Evolutionary conservation across 1,284 basidiomycete genomes (phyloP).

Genomic region (Sporisorium scitamineum): DNA sequence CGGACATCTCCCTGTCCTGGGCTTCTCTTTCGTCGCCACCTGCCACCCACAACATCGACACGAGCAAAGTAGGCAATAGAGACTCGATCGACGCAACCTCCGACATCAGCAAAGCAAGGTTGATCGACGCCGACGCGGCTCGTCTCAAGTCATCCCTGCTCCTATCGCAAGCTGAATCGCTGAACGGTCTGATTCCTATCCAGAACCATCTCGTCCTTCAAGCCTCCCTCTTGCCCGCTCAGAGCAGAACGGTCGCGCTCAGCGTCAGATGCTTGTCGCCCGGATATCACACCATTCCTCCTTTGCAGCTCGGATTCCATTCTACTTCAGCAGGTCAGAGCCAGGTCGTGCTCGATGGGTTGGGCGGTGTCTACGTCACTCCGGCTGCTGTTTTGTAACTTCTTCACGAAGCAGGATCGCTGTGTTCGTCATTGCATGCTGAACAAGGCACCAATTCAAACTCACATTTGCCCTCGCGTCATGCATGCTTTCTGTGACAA

Average conservation of each 20-base stretch:
- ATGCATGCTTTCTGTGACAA: neutral
- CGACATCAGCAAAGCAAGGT: neutral
- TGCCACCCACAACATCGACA: neutral
- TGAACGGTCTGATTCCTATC: constrained; percentile 20
- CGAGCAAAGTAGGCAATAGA: neutral
- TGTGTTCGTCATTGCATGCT: neutral
- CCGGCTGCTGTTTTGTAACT: constrained; percentile 24
- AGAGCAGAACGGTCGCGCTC: constrained; percentile 15
- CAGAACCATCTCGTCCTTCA: constrained; percentile 10
- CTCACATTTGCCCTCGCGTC: neutral
- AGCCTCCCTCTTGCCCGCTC: neutral
- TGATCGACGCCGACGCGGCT: constrained; percentile 32
- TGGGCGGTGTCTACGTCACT: constrained; percentile 23
- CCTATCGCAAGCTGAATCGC: constrained; percentile 11
- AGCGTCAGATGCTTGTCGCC: constrained; percentile 27
- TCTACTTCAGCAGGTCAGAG: neutral
- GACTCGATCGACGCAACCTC: constrained; percentile 17
- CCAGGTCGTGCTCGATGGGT: constrained; percentile 7
- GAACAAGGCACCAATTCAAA: neutral
- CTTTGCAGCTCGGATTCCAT: constrained; percentile 11
- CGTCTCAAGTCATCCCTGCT: constrained; percentile 12
- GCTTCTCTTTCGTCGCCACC: neutral
- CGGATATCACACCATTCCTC: constrained; percentile 20
- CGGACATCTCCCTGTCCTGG: constrained; percentile 21
- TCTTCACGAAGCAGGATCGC: neutral